Evolutionary conservation across 352 stramenopile genomes (phyloP).

Genomic region (Phytopythium kandeliae): DNA sequence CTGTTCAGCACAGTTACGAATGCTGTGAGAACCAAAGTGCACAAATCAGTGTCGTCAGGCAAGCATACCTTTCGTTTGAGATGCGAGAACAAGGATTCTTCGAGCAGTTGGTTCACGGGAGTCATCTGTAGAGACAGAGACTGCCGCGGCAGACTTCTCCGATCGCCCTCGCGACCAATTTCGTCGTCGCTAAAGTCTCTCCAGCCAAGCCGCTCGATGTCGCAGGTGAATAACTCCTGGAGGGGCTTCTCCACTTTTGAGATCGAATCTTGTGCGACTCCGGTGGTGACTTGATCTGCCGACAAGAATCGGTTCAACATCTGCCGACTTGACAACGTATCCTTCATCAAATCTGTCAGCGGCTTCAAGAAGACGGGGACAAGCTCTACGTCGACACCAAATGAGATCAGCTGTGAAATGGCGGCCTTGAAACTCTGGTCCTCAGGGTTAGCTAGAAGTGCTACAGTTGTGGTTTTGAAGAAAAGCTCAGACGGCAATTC

Average conservation of each 20-base stretch:
- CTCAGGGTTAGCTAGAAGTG: background rate
- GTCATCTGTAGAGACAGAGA: background rate
- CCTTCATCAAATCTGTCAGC: conserved; percentile 26
- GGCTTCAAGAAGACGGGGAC: conserved; percentile 44
- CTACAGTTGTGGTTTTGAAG: conserved; percentile 15
- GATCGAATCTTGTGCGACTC: background rate
- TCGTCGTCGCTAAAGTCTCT: background rate
- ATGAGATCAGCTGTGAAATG: conserved; percentile 34
- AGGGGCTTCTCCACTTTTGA: background rate
- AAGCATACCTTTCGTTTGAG: conserved; percentile 16
- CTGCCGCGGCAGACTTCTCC: background rate
- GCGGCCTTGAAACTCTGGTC: conserved; percentile 36
- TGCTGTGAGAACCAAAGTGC: too few relatives aligned
- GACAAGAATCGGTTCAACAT: conserved; percentile 57
- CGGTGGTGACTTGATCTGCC: background rate
- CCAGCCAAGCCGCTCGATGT: background rate
- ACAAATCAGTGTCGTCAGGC: too few relatives aligned
- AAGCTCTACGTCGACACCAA: conserved; percentile 22
- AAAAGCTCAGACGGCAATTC: conserved; percentile 46
- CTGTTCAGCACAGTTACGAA: conserved; percentile 22
- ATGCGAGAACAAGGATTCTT: background rate
- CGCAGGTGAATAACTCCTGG: background rate
- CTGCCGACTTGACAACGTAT: conserved; percentile 55
- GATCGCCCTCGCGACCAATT: background rate
- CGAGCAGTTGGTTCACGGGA: background rate